Evolutionary conservation across 495 filamentous ascomycete species (phyloP).

Genomic region (Penicillium cinerascens): DNA sequence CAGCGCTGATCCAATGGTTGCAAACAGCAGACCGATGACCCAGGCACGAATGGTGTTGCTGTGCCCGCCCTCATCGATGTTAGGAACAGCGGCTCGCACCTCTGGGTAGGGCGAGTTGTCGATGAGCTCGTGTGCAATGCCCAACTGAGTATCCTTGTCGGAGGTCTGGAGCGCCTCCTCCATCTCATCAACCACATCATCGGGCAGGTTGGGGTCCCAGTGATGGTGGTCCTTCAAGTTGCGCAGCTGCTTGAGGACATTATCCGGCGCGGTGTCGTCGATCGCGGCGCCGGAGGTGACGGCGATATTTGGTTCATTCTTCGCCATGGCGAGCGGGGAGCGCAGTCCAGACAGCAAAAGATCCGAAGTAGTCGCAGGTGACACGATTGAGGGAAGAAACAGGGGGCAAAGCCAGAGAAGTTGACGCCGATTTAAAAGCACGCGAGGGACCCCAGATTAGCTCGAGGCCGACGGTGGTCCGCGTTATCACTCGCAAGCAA

Average conservation of each 20-base stretch:
- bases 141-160: conserved; percentile 51
- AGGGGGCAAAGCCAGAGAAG: not conserved
- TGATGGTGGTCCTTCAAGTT: conserved; percentile 57
- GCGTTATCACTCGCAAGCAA: conserved; percentile 12
- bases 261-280: conserved; percentile 46
- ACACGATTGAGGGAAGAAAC: conserved; percentile 44
- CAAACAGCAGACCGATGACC: conserved; percentile 64
- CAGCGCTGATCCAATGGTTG: conserved; percentile 61
- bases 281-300: conserved; percentile 20
- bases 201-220: conserved; percentile 66
- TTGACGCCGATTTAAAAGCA: not conserved
- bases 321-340: conserved; percentile 24
- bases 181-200: conserved; percentile 58
- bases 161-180: conserved; percentile 54
- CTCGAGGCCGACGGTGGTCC: conserved; percentile 15
- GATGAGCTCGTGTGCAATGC: conserved; percentile 54
- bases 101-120: conserved; percentile 72
- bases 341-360: not conserved
- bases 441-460: not conserved
- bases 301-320: conserved; percentile 27
- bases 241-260: conserved; percentile 33
- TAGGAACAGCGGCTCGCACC: conserved; percentile 41
- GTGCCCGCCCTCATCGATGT: conserved; percentile 63
- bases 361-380: not conserved
- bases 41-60: conserved; percentile 70